Conservation (phyloP, 1,139 yeast species). For the Kodamaea sp. region DNA sequence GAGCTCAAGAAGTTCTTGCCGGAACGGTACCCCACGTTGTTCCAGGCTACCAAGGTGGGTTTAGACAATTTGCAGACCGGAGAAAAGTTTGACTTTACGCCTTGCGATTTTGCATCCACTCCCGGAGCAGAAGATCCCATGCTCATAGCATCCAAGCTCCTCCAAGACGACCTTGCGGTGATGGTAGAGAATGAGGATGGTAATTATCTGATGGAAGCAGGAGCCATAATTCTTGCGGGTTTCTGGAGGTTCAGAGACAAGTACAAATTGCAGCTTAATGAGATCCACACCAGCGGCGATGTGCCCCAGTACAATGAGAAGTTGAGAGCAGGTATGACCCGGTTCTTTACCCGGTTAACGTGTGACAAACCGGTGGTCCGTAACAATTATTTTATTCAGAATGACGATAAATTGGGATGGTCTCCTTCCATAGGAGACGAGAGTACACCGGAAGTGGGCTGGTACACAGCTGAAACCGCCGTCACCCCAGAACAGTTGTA, state of each 20-base stretch:
- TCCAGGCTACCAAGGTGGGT: slow-evolving; percentile 45
- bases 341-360: slow-evolving; percentile 56
- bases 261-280: slow-evolving; percentile 50
- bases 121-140: slow-evolving; percentile 51
- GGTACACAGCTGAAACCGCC: slow-evolving; percentile 62
- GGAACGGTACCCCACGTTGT: slow-evolving; percentile 57
- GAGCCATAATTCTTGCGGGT: slow-evolving; percentile 63
- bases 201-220: slow-evolving; percentile 55
- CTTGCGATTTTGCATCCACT: slow-evolving; percentile 28
- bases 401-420: slow-evolving; percentile 66
- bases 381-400: slow-evolving; percentile 66
- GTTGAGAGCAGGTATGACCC: slow-evolving; percentile 63
- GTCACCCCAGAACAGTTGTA: slow-evolving; percentile 44
- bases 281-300: slow-evolving; percentile 63
- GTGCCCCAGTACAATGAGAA: slow-evolving; percentile 64
- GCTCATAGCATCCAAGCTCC: slow-evolving; percentile 54
- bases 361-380: slow-evolving; percentile 62
- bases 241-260: slow-evolving; percentile 67
- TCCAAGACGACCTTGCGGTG: slow-evolving; percentile 70
- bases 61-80: slow-evolving; percentile 55
- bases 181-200: slow-evolving; percentile 63
- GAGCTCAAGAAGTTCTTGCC: slow-evolving; percentile 58
- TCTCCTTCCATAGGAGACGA: slow-evolving; percentile 64
- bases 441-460: slow-evolving; percentile 44
- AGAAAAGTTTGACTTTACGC: slow-evolving; percentile 46